phyloP scores from a whole-genome alignment of 2,329 filamentous ascomycete species.

The Endothia cerciana region DNA sequence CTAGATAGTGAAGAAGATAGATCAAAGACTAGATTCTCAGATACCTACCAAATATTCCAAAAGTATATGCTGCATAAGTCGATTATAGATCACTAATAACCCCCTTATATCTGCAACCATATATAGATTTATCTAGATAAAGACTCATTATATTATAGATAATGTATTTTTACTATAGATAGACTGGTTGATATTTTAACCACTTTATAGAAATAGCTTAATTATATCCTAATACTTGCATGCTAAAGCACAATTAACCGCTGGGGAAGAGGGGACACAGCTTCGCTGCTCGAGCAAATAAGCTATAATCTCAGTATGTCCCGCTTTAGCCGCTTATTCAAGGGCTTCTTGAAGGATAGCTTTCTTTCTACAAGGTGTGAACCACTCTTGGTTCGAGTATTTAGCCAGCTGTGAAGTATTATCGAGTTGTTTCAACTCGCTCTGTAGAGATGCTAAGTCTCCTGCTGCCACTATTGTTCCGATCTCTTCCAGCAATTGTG shows the following conservation, averaged over 20 bases:
- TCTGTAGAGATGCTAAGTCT: constrained; percentile 5
- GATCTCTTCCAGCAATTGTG: background rate
- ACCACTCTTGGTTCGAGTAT: background rate
- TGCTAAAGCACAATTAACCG: background rate
- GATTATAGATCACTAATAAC: no score
- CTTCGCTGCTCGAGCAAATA: constrained; percentile 6
- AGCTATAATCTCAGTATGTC: background rate
- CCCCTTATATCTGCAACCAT: background rate
- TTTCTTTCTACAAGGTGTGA: background rate
- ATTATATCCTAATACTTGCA: constrained; percentile 2
- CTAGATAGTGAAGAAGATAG: no score
- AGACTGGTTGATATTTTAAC: background rate
- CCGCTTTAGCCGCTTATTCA: background rate
- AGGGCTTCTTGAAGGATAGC: background rate
- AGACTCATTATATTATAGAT: constrained; percentile 1
- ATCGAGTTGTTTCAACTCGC: background rate
- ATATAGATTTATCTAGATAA: background rate
- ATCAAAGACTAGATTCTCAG: no score
- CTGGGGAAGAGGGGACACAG: constrained; percentile 3
- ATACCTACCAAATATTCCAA: no score
- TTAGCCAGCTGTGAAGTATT: no score
- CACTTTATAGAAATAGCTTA: background rate
- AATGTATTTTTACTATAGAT: background rate
- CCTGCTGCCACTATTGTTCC: background rate
- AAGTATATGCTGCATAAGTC: no score